Percentiles rank a stretch among this genome's conserved stretches.
Evolutionary conservation across 495 filamentous ascomycete genomes (phyloP).

Genomic region (Lophium mytilinum): DNA sequence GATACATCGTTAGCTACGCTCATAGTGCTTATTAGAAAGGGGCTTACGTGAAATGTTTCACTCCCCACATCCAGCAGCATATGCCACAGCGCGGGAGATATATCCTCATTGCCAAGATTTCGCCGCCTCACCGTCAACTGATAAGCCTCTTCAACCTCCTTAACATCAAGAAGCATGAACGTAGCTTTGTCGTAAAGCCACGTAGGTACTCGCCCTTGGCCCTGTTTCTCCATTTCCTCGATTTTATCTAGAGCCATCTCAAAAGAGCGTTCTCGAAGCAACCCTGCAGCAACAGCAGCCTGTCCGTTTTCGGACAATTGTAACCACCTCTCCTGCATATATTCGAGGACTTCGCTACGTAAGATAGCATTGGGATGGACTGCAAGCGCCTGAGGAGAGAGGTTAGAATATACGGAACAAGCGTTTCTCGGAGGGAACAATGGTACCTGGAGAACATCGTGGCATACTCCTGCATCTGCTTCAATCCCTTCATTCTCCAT

Average conservation of each 20-base stretch:
- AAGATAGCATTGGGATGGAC: slow-evolving; percentile 81
- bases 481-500: slow-evolving; percentile 55
- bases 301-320: slow-evolving; percentile 53
- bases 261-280: slow-evolving; percentile 70
- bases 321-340: slow-evolving; percentile 65
- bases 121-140: slow-evolving; percentile 15
- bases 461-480: slow-evolving; percentile 57
- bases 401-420: slow-evolving; percentile 10
- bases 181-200: slow-evolving; percentile 75
- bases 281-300: slow-evolving; percentile 60
- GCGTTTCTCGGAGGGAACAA: not conserved
- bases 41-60: slow-evolving; percentile 39
- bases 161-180: slow-evolving; percentile 57
- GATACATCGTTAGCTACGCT: not conserved
- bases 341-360: slow-evolving; percentile 59
- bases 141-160: slow-evolving; percentile 67
- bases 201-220: slow-evolving; percentile 42
- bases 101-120: slow-evolving; percentile 7
- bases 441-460: slow-evolving; percentile 60
- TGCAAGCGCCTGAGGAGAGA: slow-evolving; percentile 51
- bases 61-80: slow-evolving; percentile 64
- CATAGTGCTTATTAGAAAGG: slow-evolving; percentile 24
- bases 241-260: slow-evolving; percentile 74
- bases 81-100: slow-evolving; percentile 51
- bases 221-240: slow-evolving; percentile 53